Base-by-base conservation (phyloP, 257 asterid species). In the Solanum sitiens region DNA sequence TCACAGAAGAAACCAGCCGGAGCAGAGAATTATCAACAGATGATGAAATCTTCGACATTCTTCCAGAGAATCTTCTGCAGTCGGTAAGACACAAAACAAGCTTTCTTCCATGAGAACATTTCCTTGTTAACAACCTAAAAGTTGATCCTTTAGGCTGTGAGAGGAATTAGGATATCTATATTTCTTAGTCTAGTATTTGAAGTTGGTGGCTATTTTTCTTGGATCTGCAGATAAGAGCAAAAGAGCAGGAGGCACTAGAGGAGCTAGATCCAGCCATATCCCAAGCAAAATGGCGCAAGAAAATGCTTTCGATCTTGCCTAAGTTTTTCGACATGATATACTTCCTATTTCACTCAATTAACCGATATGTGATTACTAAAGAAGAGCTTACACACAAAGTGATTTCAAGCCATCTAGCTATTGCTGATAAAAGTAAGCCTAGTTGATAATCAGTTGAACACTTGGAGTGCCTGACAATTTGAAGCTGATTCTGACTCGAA, bases 191-290 rank as follows among this genome's bases (percentile, higher is more conserved):
- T 47, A 30, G 68, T 47, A 47, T 47, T 80, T 27, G 39, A 47
- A 5, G 25, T 15, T 50, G 18, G 10, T 9, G 68, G 25, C 42
- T 30, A 47, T 80, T 21, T 45, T 39, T 86, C 63, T 71, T 45
- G 16, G 45, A 13, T 85, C 13, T 90, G 79, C 94, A 96, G 99
- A 95, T 96, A 86, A 89, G 84, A 90, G 95, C 93, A 88, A 96
- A 95, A 61, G 97, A 92, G 92, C 90, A 88, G 89, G 84, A 88
- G 87, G 89, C 92, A n/a, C 47, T 87, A 68, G 61, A 88, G 87
- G 99, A 95, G 91, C 86, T 84, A 86, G 95, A 94, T 87, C 99
- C 99, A 83, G 95, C 98, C 8, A 93, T 96, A 91, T 93, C 99
- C 68, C 97, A 93, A 89, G 98, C 98, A 63, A 96, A 93, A 91